phyloP scores from a whole-genome alignment of 176 grass and related monocot species.

The Carex kokanica region DNA sequence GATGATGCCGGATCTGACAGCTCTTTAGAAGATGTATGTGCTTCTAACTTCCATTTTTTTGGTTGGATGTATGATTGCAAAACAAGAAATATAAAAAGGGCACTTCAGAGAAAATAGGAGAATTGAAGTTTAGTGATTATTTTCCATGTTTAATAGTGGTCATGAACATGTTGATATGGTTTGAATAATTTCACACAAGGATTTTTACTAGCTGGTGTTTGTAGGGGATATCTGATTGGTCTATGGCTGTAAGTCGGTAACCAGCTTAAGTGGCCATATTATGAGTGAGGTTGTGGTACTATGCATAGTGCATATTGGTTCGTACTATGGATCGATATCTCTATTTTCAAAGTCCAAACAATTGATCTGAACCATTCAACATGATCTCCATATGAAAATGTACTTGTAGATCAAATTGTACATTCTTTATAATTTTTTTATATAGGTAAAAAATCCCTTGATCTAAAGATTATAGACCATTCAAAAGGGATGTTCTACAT shows the following conservation, averaged over 20 bases:
- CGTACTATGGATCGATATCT: too few species aligned
- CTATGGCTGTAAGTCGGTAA: background rate
- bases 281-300: too few species aligned
- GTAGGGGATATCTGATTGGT: constrained; percentile 3
- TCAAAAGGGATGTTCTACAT: too few species aligned
- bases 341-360: too few species aligned
- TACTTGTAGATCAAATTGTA: too few species aligned
- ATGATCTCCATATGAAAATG: too few species aligned
- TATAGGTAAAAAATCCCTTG: too few species aligned
- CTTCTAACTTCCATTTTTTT: constrained; percentile 29
- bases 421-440: too few species aligned
- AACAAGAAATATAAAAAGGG: background rate
- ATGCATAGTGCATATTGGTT: too few species aligned
- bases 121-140: background rate
- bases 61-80: constrained; percentile 18
- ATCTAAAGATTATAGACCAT: too few species aligned
- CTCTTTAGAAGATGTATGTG: constrained; percentile 80
- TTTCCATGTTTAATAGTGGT: background rate
- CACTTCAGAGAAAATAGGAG: background rate
- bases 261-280: background rate
- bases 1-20: constrained; percentile 42
- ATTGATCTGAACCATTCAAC: too few species aligned
- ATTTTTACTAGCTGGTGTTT: background rate
- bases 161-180: background rate
- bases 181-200: background rate